Evolutionary conservation across 2,329 filamentous ascomycete species (phyloP), one percentile per base, ranked within the genome.

Genomic region (Chalaropsis ovoidea): DNA sequence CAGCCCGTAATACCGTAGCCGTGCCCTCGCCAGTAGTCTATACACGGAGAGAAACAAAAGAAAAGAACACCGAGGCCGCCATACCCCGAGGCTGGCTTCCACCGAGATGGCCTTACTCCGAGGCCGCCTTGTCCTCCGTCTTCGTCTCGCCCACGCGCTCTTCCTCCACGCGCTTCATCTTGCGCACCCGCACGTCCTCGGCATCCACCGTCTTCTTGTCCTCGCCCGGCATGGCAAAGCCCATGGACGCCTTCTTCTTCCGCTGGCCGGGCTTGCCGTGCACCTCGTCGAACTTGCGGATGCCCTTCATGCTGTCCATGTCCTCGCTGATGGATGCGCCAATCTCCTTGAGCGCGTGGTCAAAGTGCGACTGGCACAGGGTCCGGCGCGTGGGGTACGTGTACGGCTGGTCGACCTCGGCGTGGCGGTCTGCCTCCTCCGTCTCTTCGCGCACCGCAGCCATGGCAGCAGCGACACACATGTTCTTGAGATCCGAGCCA

Each of bases 241-340:
- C 85, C 76, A 87, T 82, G 6, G 73, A 75, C 67, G 76, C 77
- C 65, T 74, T 75, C 71, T 77, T 84, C 72, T 83, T 82, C 72
- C 84, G 87, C 43, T 87, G 82, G 73, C 96, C 91, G 1, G 67
- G 64, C 54, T 68, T 68, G 8, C 68, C 68, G 74, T 92, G 99
- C 74, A 93, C 88, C 76, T 96, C 90, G 73, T 99, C 94, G 72
- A 97, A 99, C 76, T 95, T 95, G 71, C 90, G 83, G 71, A 99
- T 96, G 13, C 89, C 89, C 69, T 85, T 84, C 68, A 99, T 78
- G 41, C 85, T 90, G 61, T 84, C 81, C 93, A 96, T 97, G 72
- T 99, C 92, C 75, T 96, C 93, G 71, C 85, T 92, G 70, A 96
- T 92, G 71, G 89, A 95, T 0, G 94, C 91, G 65, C 87, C 89